phyloP scores from a whole-genome alignment of 1,284 basidiomycete species.

The Cryptococcus depauperatus region DNA sequence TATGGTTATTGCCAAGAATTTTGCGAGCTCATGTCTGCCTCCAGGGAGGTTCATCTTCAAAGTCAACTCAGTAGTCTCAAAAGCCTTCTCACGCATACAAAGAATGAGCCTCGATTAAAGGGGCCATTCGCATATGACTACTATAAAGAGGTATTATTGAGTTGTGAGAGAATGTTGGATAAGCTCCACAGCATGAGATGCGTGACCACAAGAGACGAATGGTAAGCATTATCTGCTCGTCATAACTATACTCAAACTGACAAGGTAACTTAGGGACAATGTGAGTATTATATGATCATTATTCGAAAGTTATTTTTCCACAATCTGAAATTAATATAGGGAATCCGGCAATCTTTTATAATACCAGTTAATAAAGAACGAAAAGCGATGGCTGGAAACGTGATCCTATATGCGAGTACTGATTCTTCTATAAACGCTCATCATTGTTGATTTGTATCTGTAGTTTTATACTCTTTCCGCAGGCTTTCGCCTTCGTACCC shows the following conservation, averaged over 20 bases:
- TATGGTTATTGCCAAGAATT: background rate
- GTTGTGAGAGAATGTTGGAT: conserved; percentile 81
- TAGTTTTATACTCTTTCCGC: conserved; percentile 75
- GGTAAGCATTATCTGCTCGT: conserved; percentile 51
- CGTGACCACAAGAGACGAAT: conserved; percentile 86
- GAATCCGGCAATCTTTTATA: conserved; percentile 71
- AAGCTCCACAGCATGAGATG: conserved; percentile 85
- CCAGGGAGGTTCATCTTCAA: conserved; percentile 87
- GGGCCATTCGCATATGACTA: conserved; percentile 77
- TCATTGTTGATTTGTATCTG: background rate
- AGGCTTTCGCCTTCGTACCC: conserved; percentile 79
- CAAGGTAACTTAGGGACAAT: conserved; percentile 21
- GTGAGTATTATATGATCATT: conserved; percentile 3
- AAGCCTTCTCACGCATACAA: conserved; percentile 72
- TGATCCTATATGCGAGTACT: conserved; percentile 60
- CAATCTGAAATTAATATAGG: conserved; percentile 9
- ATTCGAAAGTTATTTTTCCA: background rate
- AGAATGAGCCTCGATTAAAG: conserved; percentile 88
- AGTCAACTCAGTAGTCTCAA: conserved; percentile 78
- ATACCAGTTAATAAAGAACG: conserved; percentile 77
- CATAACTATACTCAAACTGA: background rate
- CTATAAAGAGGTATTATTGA: conserved; percentile 75
- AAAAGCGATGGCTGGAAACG: conserved; percentile 80
- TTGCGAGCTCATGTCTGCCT: background rate
- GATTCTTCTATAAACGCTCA: background rate